These are phyloP conservation scores for Suillus clintonianus DNA, from an alignment of 768 basidiomycete species.

Conservation along the genomic window DNA sequence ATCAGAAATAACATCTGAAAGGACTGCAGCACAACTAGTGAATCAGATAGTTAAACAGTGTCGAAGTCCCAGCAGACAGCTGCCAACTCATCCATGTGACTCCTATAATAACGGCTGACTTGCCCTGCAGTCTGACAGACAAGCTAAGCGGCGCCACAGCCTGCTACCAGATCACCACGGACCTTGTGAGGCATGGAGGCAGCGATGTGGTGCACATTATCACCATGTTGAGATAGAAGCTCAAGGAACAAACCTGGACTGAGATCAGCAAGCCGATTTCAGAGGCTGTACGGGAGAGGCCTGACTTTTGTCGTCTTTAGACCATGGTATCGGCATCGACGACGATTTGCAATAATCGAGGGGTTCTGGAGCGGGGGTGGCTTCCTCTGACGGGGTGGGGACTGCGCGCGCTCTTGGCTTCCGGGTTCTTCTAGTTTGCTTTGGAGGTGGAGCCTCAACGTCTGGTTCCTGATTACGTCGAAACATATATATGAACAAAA, in stretches of 20 bases:
- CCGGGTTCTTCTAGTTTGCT: conserved; percentile 29
- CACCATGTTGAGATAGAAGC: conserved; percentile 62
- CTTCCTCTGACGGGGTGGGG: conserved; percentile 24
- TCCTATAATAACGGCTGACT: conserved; percentile 54
- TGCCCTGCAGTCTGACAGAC: conserved; percentile 51
- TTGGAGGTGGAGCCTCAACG: conserved; percentile 31
- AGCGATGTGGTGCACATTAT: conserved; percentile 70
- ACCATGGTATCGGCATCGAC: conserved; percentile 53
- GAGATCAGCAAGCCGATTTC: conserved; percentile 17
- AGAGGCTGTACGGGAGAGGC: conserved; percentile 8
- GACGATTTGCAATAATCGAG: conserved; percentile 26
- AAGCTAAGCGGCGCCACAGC: conserved; percentile 9
- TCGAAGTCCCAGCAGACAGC: background rate
- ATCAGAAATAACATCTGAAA: conserved; percentile 3
- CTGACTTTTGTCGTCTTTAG: conserved; percentile 67
- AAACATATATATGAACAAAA: background rate
- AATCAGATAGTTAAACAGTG: background rate
- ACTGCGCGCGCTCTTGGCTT: conserved; percentile 33
- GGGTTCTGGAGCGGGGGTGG: conserved; percentile 18
- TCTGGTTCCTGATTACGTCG: conserved; percentile 19
- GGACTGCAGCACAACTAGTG: background rate
- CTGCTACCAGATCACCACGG: conserved; percentile 11
- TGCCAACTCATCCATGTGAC: conserved; percentile 8
- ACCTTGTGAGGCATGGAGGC: conserved; percentile 67
- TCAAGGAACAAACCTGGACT: conserved; percentile 46